phyloP scores from a whole-genome alignment of 768 basidiomycete species.

The Lactarius sp. region DNA sequence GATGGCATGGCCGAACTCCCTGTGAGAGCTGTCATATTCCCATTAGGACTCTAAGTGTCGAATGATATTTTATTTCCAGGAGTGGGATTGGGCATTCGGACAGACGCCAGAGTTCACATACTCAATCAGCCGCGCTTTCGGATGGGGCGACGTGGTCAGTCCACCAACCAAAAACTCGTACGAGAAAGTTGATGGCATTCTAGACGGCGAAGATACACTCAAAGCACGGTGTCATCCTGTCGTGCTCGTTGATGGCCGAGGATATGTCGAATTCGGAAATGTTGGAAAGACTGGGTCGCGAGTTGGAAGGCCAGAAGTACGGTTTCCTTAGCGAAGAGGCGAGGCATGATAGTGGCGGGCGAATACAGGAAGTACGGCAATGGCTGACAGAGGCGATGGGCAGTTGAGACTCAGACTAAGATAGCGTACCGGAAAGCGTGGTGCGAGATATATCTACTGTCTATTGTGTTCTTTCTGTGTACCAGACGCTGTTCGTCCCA shows the following conservation, averaged over 20 bases:
- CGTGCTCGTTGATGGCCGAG: conserved; percentile 34
- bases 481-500: conserved; percentile 70
- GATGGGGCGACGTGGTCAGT: conserved; percentile 42
- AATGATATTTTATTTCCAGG: conserved; percentile 40
- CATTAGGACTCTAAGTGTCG: background rate
- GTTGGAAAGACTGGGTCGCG: conserved; percentile 29
- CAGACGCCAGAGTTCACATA: conserved; percentile 93
- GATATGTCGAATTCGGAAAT: conserved; percentile 22
- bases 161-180: background rate
- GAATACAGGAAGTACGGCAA: conserved; percentile 30
- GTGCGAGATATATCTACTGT: conserved; percentile 5
- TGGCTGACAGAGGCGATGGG: conserved; percentile 34
- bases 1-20: conserved; percentile 69
- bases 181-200: conserved; percentile 7
- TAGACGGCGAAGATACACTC: conserved; percentile 49
- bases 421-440: background rate
- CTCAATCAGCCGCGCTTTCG: conserved; percentile 36
- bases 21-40: conserved; percentile 37
- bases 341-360: conserved; percentile 8
- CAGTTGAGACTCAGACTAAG: conserved; percentile 18
- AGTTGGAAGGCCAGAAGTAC: conserved; percentile 37
- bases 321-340: conserved; percentile 35
- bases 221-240: conserved; percentile 61
- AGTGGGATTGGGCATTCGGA: conserved; percentile 91
- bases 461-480: conserved; percentile 38